phyloP scores from a whole-genome alignment of 169 alveolate species.

The Eimeria falciformis region DNA sequence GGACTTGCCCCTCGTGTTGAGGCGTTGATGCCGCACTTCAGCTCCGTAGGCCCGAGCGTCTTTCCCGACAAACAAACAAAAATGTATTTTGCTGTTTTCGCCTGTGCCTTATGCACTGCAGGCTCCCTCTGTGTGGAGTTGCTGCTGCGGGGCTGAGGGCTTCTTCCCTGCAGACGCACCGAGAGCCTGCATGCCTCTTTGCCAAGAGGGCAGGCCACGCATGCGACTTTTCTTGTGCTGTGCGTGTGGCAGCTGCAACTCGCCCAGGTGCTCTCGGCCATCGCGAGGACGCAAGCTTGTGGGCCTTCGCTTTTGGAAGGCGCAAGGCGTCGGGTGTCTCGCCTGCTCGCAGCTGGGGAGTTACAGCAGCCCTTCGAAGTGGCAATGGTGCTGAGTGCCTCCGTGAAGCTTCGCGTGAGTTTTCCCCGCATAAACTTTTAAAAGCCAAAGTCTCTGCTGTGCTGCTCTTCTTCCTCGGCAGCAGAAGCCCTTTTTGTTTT shows the following conservation, averaged over 20 bases:
- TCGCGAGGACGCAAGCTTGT: background rate
- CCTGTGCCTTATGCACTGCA: background rate
- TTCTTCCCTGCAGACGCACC: too few species aligned
- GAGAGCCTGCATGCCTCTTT: too few species aligned
- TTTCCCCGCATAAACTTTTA: background rate
- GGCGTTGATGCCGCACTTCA: background rate
- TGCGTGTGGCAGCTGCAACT: slow-evolving; percentile 21
- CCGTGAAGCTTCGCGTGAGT: background rate
- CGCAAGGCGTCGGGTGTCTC: background rate
- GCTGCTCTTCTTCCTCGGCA: background rate
- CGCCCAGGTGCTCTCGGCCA: slow-evolving; percentile 42
- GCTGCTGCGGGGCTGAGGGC: background rate
- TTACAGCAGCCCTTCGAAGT: slow-evolving; percentile 20
- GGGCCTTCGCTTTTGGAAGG: background rate
- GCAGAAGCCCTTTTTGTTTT: background rate
- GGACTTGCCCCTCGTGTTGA: background rate
- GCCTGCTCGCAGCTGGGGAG: slow-evolving; percentile 37
- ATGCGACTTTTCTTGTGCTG: background rate
- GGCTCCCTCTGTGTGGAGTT: background rate
- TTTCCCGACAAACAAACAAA: too few species aligned
- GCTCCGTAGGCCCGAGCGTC: background rate
- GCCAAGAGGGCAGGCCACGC: too few species aligned
- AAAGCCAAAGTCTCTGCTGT: background rate
- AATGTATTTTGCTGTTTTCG: background rate
- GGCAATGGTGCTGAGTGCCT: slow-evolving; percentile 30